Conservation (phyloP, 1,284 basidiomycete species). For the Microbotryum violaceum region DNA sequence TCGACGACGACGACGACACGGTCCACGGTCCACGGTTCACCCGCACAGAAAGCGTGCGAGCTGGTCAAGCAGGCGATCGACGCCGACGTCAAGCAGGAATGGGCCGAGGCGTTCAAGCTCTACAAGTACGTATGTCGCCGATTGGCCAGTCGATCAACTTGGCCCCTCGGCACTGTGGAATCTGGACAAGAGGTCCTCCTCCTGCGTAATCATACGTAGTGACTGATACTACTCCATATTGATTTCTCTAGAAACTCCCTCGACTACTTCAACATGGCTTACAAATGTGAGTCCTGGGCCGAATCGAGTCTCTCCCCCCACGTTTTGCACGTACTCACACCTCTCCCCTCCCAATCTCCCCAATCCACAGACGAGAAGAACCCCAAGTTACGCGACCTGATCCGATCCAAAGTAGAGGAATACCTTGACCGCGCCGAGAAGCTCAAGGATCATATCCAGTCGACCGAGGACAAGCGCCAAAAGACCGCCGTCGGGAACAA, state of each 20-base stretch:
- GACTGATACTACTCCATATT: no score
- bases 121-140: conserved; percentile 27
- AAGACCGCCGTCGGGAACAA: conserved; percentile 72
- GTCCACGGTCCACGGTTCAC: no score
- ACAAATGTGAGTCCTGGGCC: conserved; percentile 54
- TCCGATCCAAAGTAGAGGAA: conserved; percentile 82
- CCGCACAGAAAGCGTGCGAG: conserved; percentile 75
- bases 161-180: conserved; percentile 23
- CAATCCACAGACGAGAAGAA: conserved; percentile 78
- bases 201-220: no score
- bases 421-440: conserved; percentile 89
- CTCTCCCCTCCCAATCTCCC: not conserved
- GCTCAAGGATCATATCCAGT: conserved; percentile 69
- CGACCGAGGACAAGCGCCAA: conserved; percentile 54
- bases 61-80: conserved; percentile 89
- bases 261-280: conserved; percentile 94
- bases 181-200: no score
- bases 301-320: conserved; percentile 9
- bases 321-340: not conserved
- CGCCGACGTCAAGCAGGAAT: conserved; percentile 88
- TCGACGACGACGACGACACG: not conserved
- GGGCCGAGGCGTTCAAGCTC: conserved; percentile 85
- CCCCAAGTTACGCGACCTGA: conserved; percentile 80
- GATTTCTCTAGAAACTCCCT: conserved; percentile 73
- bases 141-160: not conserved